Evolutionary conservation across 2,329 filamentous ascomycete genomes (phyloP).

Genomic region (Aspergillus viridinutans): DNA sequence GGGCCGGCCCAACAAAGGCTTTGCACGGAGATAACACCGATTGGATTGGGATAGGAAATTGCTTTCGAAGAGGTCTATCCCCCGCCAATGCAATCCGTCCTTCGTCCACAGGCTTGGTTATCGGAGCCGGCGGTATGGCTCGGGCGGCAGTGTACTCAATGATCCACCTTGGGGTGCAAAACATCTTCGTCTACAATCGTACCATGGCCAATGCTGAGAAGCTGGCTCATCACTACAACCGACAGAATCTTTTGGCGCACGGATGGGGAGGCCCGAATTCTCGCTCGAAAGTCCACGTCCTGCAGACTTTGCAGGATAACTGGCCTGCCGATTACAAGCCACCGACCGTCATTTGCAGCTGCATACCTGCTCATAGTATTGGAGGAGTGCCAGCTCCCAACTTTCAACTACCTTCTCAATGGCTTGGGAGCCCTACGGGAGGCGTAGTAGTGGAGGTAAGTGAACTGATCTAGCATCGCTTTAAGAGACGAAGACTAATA

Average conservation of each 20-base stretch:
- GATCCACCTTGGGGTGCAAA: conserved; percentile 36
- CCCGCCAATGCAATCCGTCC: conserved; percentile 64
- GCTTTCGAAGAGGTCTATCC: conserved; percentile 66
- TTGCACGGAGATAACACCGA: conserved; percentile 78
- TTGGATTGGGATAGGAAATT: conserved; percentile 74
- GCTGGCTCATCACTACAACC: conserved; percentile 34
- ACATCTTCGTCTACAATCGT: conserved; percentile 37
- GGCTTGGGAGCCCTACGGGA: conserved; percentile 37
- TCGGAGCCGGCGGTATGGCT: conserved; percentile 55
- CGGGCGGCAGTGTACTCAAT: conserved; percentile 40
- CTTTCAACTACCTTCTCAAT: conserved; percentile 32
- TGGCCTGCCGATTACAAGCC: conserved; percentile 34
- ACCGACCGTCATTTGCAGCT: conserved; percentile 36
- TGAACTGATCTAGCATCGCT: background rate
- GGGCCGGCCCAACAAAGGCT: conserved; percentile 62
- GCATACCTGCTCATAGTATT: conserved; percentile 37
- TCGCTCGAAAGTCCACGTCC: conserved; percentile 24
- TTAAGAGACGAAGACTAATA: background rate
- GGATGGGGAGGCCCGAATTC: conserved; percentile 13
- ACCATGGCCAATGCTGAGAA: conserved; percentile 33
- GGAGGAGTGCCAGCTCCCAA: conserved; percentile 33
- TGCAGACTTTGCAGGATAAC: conserved; percentile 25
- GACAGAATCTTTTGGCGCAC: conserved; percentile 23
- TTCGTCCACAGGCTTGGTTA: conserved; percentile 54
- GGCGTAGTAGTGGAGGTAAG: conserved; percentile 40